Evolutionary conservation across 441 rosid species (phyloP).

Genomic region (Metrosideros polymorpha): DNA sequence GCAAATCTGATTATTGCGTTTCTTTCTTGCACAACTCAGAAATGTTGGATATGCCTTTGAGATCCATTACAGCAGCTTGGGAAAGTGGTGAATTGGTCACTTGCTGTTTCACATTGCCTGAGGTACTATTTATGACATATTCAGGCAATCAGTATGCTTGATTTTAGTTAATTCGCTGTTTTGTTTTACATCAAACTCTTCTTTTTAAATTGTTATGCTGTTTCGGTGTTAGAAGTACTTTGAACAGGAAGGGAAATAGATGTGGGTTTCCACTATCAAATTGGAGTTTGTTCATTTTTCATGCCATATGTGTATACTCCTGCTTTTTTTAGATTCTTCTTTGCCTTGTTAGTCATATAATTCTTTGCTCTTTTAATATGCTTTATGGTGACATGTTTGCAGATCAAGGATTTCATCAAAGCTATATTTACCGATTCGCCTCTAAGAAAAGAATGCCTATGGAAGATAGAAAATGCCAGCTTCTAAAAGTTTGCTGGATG

Average conservation of each 20-base stretch:
- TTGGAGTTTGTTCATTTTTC: neutral
- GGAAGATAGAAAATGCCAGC: conserved; percentile 63
- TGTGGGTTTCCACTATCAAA: neutral
- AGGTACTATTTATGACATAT: conserved; percentile 35
- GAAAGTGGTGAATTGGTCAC: conserved; percentile 70
- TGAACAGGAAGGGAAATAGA: neutral
- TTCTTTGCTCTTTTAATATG: neutral
- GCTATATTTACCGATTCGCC: conserved; percentile 89
- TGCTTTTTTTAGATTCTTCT: neutral
- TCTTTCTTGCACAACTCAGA: conserved; percentile 28
- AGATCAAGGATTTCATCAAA: conserved; percentile 75
- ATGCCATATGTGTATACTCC: neutral
- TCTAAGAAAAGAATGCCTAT: conserved; percentile 79
- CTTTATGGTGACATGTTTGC: conserved; percentile 9
- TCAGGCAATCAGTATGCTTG: neutral
- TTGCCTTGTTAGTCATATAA: neutral
- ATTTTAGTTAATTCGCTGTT: neutral
- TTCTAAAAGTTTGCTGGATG: conserved; percentile 17
- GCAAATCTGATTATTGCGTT: neutral
- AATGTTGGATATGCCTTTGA: conserved; percentile 85
- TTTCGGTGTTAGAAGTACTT: neutral
- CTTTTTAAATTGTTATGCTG: neutral
- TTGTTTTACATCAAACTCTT: neutral
- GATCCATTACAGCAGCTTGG: conserved; percentile 76
- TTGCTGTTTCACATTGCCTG: conserved; percentile 58